These are phyloP conservation scores for Sporothrix globosa DNA, from an alignment of 2,329 filamentous ascomycete species.

Conservation along the genomic window DNA sequence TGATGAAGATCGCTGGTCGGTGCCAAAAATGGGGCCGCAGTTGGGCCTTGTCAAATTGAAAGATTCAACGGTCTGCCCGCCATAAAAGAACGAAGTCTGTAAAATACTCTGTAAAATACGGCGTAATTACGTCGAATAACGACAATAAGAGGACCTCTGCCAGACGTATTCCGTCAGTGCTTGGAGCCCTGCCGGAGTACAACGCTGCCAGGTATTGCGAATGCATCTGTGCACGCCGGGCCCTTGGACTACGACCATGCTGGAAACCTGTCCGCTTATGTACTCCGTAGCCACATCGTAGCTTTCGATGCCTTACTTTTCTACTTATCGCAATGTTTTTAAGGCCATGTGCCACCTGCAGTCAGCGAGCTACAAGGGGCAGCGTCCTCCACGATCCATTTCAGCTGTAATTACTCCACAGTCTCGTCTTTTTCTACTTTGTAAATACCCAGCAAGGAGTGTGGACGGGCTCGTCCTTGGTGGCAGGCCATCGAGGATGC, in stretches of 20 bases:
- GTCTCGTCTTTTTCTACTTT: background rate
- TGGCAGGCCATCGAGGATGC: background rate
- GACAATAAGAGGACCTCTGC: conserved; percentile 3
- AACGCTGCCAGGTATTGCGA: conserved; percentile 8
- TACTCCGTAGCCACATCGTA: too few relatives aligned
- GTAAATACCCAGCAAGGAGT: too few relatives aligned
- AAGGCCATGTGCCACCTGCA: conserved; percentile 6
- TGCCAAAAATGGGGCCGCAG: conserved; percentile 17
- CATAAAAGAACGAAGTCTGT: background rate
- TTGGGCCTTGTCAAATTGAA: background rate
- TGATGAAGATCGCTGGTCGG: conserved; percentile 22
- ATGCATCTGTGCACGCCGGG: background rate
- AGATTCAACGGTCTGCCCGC: background rate
- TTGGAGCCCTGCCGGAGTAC: conserved; percentile 17
- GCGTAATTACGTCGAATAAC: too few relatives aligned
- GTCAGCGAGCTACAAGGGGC: background rate
- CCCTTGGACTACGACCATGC: background rate
- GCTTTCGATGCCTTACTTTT: too few relatives aligned
- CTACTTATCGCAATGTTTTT: too few relatives aligned
- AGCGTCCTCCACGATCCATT: background rate
- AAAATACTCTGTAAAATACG: background rate
- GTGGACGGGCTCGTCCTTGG: background rate
- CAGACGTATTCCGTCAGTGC: conserved; percentile 14
- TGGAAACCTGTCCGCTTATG: background rate
- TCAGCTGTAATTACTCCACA: background rate